Evolutionary conservation across 2,329 filamentous ascomycete genomes (phyloP).

Genomic region (Exophiala bonariae): DNA sequence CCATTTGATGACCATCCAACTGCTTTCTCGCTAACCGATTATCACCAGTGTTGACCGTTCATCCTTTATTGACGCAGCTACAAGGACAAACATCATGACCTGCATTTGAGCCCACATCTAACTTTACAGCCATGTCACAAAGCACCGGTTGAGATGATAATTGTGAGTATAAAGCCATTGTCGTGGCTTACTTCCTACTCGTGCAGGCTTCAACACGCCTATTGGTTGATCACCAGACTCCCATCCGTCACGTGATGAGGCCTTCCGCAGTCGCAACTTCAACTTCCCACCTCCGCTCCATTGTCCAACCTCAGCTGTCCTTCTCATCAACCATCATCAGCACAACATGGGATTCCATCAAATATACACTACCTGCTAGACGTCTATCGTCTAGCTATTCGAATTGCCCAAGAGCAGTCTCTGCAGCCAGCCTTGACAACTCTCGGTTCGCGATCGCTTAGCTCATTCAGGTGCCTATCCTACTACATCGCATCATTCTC

Average conservation of each 20-base stretch:
- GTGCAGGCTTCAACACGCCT: too few relatives aligned
- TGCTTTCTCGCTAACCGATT: too few relatives aligned
- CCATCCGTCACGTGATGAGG: too few relatives aligned
- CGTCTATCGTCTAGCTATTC: constrained; percentile 45
- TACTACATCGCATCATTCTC: neutral
- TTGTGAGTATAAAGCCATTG: too few relatives aligned
- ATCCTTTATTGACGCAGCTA: too few relatives aligned
- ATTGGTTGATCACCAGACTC: neutral
- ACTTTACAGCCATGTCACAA: too few relatives aligned
- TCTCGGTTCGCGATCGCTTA: constrained; percentile 45
- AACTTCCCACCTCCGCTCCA: constrained; percentile 7
- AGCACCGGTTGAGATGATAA: too few relatives aligned
- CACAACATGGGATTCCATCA: constrained; percentile 26
- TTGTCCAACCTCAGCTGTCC: constrained; percentile 15
- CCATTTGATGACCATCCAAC: too few relatives aligned
- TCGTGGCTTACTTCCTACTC: too few relatives aligned
- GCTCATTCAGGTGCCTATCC: constrained; percentile 28
- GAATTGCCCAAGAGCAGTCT: constrained; percentile 41
- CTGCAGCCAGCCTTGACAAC: constrained; percentile 47
- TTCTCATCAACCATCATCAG: constrained; percentile 24
- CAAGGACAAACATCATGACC: too few relatives aligned
- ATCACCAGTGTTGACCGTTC: too few relatives aligned
- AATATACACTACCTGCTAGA: constrained; percentile 41
- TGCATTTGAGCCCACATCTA: too few relatives aligned
- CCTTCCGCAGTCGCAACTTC: constrained; percentile 6